phyloP scores from a whole-genome alignment of 495 filamentous ascomycete species.

The Tuber magnatum region DNA sequence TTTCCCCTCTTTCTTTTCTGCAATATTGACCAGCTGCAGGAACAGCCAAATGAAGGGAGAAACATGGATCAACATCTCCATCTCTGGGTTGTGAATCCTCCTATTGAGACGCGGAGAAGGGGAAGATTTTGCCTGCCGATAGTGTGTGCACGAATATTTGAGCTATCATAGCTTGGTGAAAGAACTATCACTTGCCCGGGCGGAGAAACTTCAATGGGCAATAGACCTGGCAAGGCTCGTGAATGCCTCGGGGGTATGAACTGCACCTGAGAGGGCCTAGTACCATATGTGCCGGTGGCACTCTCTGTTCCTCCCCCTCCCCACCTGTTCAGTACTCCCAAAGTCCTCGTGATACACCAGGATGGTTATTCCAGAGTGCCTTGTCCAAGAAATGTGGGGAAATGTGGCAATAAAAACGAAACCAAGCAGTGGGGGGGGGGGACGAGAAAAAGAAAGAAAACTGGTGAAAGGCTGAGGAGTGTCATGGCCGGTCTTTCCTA shows the following conservation, averaged over 20 bases:
- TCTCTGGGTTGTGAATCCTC: background rate
- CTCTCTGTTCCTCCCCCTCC: background rate
- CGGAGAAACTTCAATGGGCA: conserved; percentile 21
- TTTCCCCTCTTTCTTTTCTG: background rate
- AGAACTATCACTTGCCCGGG: conserved; percentile 16
- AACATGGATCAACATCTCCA: background rate
- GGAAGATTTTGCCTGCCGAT: conserved; percentile 1
- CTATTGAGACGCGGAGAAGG: conserved; percentile 34
- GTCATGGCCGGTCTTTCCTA: background rate
- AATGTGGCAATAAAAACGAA: background rate
- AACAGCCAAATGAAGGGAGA: background rate
- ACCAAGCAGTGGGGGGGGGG: background rate
- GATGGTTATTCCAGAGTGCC: background rate
- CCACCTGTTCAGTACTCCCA: background rate
- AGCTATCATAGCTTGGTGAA: conserved; percentile 8
- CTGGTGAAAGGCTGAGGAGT: background rate
- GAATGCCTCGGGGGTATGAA: conserved; percentile 16
- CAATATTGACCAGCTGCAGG: background rate
- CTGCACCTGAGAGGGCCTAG: conserved; percentile 25
- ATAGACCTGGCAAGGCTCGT: conserved; percentile 18
- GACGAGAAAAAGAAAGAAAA: background rate
- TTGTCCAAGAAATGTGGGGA: background rate
- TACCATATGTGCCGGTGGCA: conserved; percentile 25
- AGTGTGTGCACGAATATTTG: conserved; percentile 28
- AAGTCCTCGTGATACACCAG: background rate